A percentile compares a stretch with the other conserved stretches of the same genome.
Evolutionary conservation across 2,329 filamentous ascomycete genomes (phyloP).

Genomic region (Sporothrix curviconia): DNA sequence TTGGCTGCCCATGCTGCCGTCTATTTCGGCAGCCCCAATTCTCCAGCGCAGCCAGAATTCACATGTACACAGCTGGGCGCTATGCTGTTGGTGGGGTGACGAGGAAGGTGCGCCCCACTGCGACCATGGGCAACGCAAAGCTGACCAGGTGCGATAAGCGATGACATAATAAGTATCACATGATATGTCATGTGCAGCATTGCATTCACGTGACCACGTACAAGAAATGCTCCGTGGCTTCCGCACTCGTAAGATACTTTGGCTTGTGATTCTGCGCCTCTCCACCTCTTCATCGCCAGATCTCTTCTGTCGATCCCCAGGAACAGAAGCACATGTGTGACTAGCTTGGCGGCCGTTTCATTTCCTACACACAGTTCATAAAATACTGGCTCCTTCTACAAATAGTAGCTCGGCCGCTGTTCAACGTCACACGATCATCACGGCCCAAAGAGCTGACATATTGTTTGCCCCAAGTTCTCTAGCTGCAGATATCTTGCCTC

Average conservation of each 20-base stretch:
- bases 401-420: no score
- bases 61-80: slow-evolving; percentile 6
- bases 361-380: no score
- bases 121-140: slow-evolving; percentile 1
- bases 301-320: background rate
- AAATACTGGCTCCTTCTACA: no score
- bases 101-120: slow-evolving; percentile 7
- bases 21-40: no score
- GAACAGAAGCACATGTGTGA: background rate
- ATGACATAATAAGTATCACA: background rate
- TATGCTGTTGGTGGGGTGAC: slow-evolving; percentile 14
- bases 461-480: no score
- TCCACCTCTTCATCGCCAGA: background rate
- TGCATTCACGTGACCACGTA: background rate
- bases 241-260: no score
- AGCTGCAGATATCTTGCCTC: background rate
- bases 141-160: slow-evolving; percentile 3
- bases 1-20: slow-evolving; percentile 11
- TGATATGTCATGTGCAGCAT: background rate
- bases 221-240: background rate
- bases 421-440: no score
- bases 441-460: no score
- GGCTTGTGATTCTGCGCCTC: slow-evolving; percentile 5
- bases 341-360: background rate
- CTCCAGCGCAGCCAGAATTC: background rate